These are phyloP conservation scores for Hypoxylon sp. DNA, from an alignment of 2,329 filamentous ascomycete genomes.

Conservation along the genomic window DNA sequence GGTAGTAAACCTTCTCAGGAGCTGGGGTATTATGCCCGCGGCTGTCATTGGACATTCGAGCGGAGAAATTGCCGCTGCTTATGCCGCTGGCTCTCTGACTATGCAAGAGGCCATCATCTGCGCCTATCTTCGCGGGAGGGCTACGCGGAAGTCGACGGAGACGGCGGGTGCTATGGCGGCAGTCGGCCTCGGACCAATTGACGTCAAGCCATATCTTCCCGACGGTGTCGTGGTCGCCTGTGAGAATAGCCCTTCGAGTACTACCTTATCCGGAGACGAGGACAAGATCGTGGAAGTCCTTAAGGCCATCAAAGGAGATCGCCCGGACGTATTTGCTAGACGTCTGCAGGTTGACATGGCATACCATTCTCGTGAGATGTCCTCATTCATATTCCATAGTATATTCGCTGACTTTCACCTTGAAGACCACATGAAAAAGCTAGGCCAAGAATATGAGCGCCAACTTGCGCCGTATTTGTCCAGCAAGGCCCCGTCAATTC, in stretches of 20 bases:
- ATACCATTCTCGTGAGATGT: slow-evolving; percentile 1
- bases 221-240: neutral
- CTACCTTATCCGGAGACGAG: neutral
- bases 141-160: neutral
- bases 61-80: slow-evolving; percentile 59
- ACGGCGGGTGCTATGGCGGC: neutral
- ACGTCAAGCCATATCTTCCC: neutral
- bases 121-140: neutral
- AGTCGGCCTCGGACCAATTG: neutral
- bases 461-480: neutral
- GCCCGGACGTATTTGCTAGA: neutral
- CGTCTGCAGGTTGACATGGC: slow-evolving; percentile 2
- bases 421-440: neutral
- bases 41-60: slow-evolving; percentile 57
- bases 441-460: neutral
- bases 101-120: neutral
- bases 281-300: neutral
- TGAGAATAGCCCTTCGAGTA: neutral
- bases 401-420: neutral
- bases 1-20: slow-evolving; percentile 55
- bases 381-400: neutral
- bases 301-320: neutral
- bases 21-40: slow-evolving; percentile 51
- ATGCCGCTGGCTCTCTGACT: neutral
- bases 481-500: neutral